Conservation (phyloP, 2,329 filamentous ascomycete genomes). For the Verticillium nonalfalfae region DNA sequence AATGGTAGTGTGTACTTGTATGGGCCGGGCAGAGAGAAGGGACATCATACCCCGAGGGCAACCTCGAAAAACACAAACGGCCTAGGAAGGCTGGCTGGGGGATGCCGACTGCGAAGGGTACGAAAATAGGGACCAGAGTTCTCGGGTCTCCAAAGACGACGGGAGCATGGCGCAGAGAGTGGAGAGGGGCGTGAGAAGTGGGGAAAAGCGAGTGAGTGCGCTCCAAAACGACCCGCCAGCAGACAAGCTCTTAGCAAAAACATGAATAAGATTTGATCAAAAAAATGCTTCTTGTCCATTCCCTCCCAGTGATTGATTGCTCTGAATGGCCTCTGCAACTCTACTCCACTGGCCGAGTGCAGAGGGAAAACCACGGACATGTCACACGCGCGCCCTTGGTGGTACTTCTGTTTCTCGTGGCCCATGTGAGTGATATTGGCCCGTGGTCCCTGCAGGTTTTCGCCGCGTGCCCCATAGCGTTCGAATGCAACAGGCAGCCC, state of each 20-base stretch:
- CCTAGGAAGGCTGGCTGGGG: not conserved
- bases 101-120: not conserved
- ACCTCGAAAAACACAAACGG: not conserved
- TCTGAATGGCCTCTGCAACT: not conserved
- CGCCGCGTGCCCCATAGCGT: not conserved
- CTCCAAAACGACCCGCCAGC: not conserved
- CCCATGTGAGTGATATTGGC: not conserved
- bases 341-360: too few species aligned
- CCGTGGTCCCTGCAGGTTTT: not conserved
- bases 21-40: not conserved
- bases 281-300: not conserved
- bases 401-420: too few species aligned
- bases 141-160: not conserved
- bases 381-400: too few species aligned
- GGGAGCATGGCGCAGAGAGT: not conserved
- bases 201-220: not conserved
- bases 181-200: not conserved
- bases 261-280: not conserved
- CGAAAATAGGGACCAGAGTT: not conserved
- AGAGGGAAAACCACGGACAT: too few species aligned
- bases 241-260: not conserved
- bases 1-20: constrained; percentile 9
- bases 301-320: not conserved
- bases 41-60: not conserved
- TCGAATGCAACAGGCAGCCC: not conserved